Evolutionary conservation across 2,329 filamentous ascomycete genomes (phyloP).

Genomic region (Penicillium sp.): DNA sequence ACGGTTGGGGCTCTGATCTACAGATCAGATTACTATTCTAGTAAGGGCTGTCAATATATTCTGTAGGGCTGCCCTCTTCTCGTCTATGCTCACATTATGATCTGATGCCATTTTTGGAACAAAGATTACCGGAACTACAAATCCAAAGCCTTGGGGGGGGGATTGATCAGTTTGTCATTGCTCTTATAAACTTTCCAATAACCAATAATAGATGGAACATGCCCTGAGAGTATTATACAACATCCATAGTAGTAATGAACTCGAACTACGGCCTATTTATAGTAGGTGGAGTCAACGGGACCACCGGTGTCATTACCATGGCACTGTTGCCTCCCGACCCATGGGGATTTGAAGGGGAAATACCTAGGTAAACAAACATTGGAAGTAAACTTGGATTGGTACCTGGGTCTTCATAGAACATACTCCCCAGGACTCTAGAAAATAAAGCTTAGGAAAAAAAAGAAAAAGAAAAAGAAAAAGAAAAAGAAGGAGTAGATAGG

Average conservation of each 20-base stretch:
- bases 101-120: background rate
- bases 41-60: background rate
- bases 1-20: background rate
- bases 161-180: background rate
- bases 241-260: background rate
- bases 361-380: no score
- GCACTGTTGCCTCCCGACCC: background rate
- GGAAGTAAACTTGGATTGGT: background rate
- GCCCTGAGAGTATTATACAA: no score
- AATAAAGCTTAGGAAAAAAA: no score
- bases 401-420: background rate
- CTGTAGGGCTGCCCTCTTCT: background rate
- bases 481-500: background rate
- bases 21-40: background rate
- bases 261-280: background rate
- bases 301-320: slow-evolving; percentile 17
- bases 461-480: background rate
- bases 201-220: background rate
- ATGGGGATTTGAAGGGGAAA: background rate
- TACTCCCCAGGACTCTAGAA: background rate
- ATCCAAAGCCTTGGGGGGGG: no score
- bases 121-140: background rate
- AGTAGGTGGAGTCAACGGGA: slow-evolving; percentile 7
- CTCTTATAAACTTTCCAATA: background rate
- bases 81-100: background rate